Evolutionary conservation across 75 land plant genomes (phyloP).

Genomic region (Sequoia sempervirens): DNA sequence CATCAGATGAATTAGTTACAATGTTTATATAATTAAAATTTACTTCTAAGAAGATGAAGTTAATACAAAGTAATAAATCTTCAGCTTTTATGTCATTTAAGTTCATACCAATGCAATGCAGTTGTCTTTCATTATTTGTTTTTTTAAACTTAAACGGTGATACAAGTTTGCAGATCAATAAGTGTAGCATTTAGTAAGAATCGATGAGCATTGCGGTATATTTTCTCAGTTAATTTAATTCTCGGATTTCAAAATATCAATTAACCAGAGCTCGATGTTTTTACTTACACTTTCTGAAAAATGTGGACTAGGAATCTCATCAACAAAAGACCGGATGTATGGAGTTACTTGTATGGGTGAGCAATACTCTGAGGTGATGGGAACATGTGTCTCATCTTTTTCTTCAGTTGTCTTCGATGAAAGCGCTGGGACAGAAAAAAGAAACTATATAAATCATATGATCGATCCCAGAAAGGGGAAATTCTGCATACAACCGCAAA

Average conservation of each 20-base stretch:
- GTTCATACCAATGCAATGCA: not conserved
- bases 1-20: not conserved
- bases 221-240: not conserved
- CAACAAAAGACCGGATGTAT: constrained; percentile 49
- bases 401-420: not conserved
- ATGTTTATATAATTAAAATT: not conserved
- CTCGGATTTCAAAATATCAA: not conserved
- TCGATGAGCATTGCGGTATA: not conserved
- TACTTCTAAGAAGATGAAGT: not conserved
- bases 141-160: not conserved
- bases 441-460: not conserved
- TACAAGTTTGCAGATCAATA: constrained; percentile 5
- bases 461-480: not conserved
- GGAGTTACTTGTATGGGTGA: constrained; percentile 51
- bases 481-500: not conserved
- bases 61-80: not conserved
- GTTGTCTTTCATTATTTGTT: not conserved
- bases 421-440: not conserved
- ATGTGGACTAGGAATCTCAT: constrained; percentile 60
- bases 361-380: constrained; percentile 25
- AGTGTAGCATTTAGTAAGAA: not conserved
- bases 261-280: not conserved
- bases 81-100: not conserved
- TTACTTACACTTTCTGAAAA: constrained; percentile 81
- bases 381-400: constrained; percentile 15